phyloP scores from a whole-genome alignment of 169 alveolate genomes.

The Eimeria sp. region DNA sequence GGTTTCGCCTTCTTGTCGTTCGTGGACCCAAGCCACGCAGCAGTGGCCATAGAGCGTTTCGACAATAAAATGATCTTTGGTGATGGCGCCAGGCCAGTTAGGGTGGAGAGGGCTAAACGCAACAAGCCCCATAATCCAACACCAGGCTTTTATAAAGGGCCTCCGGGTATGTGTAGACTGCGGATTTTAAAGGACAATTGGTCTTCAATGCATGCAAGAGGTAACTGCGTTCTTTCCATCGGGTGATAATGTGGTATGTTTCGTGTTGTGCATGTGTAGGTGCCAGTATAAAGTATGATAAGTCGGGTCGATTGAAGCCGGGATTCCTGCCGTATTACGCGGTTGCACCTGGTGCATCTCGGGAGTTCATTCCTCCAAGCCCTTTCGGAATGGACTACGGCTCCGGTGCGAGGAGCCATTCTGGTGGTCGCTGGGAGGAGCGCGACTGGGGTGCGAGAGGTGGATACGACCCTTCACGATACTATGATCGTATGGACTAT shows the following conservation, averaged over 20 bases:
- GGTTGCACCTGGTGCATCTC: constrained; percentile 80
- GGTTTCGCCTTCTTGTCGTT: constrained; percentile 82
- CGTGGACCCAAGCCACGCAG: constrained; percentile 60
- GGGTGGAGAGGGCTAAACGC: constrained; percentile 82
- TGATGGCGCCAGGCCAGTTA: constrained; percentile 49
- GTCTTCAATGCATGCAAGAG: background rate
- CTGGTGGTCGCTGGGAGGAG: constrained; percentile 73
- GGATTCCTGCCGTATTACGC: constrained; percentile 83
- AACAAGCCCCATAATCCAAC: constrained; percentile 84
- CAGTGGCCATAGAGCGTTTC: constrained; percentile 75
- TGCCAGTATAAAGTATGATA: constrained; percentile 83
- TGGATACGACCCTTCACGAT: constrained; percentile 65
- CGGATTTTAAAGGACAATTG: too few species aligned
- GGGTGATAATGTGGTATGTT: too few species aligned
- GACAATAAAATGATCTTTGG: constrained; percentile 81
- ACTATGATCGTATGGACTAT: constrained; percentile 56
- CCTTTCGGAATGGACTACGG: constrained; percentile 77
- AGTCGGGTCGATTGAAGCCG: constrained; percentile 76
- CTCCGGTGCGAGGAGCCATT: constrained; percentile 57
- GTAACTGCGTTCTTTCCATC: background rate
- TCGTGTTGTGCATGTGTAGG: constrained; percentile 27
- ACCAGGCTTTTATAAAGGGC: constrained; percentile 83
- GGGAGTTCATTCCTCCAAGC: constrained; percentile 69
- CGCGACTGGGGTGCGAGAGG: constrained; percentile 71
- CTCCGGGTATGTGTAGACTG: constrained; percentile 76